Evolutionary conservation across 2,329 filamentous ascomycete species (phyloP).

Genomic region (Colletotrichum orchidophilum): DNA sequence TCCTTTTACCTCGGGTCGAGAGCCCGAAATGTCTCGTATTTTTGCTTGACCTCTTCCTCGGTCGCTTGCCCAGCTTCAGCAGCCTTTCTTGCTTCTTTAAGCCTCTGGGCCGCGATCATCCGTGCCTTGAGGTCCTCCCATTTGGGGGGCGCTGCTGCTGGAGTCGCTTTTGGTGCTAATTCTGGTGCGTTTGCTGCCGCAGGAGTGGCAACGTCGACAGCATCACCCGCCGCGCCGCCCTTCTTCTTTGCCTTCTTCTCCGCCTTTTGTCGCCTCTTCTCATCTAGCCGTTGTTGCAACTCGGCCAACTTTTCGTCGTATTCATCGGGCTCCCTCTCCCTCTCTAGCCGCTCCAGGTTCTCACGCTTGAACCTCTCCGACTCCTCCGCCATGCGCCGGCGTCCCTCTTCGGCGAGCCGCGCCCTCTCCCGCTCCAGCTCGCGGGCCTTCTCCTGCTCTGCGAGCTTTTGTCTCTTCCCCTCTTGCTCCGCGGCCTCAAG

Average conservation of each 20-base stretch:
- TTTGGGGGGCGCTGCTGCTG: slow-evolving; percentile 10
- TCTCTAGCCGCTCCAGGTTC: slow-evolving; percentile 38
- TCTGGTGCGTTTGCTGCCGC: neutral
- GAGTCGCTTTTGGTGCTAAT: neutral
- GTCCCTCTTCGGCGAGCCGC: slow-evolving; percentile 44
- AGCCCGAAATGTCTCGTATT: slow-evolving; percentile 34
- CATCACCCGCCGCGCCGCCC: slow-evolving; percentile 2
- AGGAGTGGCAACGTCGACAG: neutral
- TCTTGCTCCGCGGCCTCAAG: slow-evolving; percentile 81
- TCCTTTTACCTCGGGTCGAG: neutral
- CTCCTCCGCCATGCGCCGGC: slow-evolving; percentile 48
- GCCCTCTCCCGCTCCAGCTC: slow-evolving; percentile 50
- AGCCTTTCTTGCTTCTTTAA: slow-evolving; percentile 61
- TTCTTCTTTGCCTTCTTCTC: slow-evolving; percentile 47
- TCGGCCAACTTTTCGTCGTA: slow-evolving; percentile 35
- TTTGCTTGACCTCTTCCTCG: slow-evolving; percentile 45
- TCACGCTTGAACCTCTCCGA: slow-evolving; percentile 51
- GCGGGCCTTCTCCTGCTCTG: slow-evolving; percentile 47
- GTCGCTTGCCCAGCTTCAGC: slow-evolving; percentile 60
- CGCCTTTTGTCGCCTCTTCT: slow-evolving; percentile 49
- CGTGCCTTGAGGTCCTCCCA: slow-evolving; percentile 35
- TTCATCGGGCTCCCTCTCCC: slow-evolving; percentile 47
- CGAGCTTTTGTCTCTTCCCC: slow-evolving; percentile 67
- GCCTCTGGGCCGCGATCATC: slow-evolving; percentile 49
- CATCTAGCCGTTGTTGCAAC: slow-evolving; percentile 41